Evolutionary conservation across 306 rosid species (phyloP).

Genomic region (Myrica gale): DNA sequence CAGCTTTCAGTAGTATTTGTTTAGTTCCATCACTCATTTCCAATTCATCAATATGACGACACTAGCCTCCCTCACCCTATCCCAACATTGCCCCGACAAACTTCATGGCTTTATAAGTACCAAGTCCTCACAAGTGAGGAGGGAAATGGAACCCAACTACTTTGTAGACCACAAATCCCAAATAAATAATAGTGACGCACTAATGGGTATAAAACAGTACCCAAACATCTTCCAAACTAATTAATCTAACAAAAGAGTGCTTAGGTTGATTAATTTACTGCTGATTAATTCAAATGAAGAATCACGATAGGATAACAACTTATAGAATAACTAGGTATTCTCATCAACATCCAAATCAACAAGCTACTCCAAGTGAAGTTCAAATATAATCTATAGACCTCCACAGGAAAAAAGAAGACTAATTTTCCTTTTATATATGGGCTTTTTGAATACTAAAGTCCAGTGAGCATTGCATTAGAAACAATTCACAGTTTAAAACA

Average conservation of each 20-base stretch:
- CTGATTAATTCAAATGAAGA: not conserved
- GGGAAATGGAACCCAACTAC: not conserved
- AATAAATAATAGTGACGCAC: not conserved
- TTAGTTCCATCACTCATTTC: not conserved
- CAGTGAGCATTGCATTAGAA: constrained; percentile 1
- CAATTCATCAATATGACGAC: not conserved
- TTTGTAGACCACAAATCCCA: not conserved
- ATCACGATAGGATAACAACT: too few relatives aligned
- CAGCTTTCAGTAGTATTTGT: not conserved
- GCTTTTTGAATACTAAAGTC: not conserved
- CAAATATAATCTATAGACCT: not conserved
- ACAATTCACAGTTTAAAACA: not conserved
- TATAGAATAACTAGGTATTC: too few relatives aligned
- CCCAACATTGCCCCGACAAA: not conserved
- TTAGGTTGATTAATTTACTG: not conserved
- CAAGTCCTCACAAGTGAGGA: not conserved
- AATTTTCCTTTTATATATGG: not conserved
- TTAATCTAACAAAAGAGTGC: not conserved
- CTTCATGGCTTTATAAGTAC: not conserved
- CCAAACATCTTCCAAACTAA: not conserved
- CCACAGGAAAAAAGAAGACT: not conserved
- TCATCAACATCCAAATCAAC: not conserved
- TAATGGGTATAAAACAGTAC: not conserved
- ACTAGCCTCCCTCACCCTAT: not conserved
- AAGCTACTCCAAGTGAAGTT: not conserved